phyloP scores from a whole-genome alignment of 306 rosid genomes.

The Rosa persica region DNA sequence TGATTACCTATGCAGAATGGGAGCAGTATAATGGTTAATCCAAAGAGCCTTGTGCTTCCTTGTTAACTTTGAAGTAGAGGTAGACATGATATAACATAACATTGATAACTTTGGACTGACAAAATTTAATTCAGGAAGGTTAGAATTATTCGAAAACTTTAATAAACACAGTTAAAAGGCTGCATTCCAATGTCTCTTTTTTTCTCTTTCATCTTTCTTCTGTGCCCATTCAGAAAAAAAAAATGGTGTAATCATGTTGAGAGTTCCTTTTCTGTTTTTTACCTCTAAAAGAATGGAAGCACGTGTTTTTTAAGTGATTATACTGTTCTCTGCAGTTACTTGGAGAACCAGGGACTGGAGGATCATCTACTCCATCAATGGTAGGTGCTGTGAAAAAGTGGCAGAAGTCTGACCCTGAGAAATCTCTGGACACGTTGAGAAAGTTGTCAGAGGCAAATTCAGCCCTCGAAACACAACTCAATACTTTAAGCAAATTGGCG shows the following conservation, averaged over 20 bases:
- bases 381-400: conserved; percentile 94
- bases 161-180: not conserved
- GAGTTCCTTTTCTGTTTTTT: not conserved
- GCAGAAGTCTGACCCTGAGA: conserved; percentile 83
- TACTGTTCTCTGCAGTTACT: conserved; percentile 57
- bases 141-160: not conserved
- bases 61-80: not conserved
- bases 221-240: not conserved
- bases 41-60: not conserved
- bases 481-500: conserved; percentile 60
- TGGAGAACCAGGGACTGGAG: conserved; percentile 98
- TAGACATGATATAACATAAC: not conserved
- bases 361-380: conserved; percentile 98
- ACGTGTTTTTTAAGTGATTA: conserved; percentile 19
- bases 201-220: not conserved
- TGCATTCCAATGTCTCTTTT: too few species aligned
- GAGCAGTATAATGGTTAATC: not conserved
- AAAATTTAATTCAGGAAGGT: not conserved
- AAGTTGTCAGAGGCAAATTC: conserved; percentile 82
- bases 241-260: not conserved
- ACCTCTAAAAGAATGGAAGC: conserved; percentile 12
- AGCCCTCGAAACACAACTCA: conserved; percentile 69
- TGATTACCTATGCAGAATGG: not conserved
- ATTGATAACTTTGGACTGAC: not conserved
- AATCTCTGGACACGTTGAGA: conserved; percentile 73